These are phyloP conservation scores for Tolypocladium sp. DNA, from an alignment of 2,329 filamentous ascomycete species.

Conservation along the genomic window DNA sequence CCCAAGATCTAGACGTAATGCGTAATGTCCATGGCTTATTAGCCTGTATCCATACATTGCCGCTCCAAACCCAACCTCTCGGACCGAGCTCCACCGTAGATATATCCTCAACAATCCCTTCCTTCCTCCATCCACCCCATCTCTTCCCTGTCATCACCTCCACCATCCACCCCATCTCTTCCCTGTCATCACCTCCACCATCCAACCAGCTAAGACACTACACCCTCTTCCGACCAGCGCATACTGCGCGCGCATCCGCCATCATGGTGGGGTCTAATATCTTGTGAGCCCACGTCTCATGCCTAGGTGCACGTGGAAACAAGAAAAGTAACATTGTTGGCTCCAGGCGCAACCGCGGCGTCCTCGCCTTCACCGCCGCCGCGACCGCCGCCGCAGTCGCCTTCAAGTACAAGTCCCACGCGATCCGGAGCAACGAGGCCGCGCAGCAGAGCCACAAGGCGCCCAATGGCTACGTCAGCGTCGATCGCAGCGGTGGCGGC, in stretches of 20 bases:
- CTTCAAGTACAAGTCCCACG: constrained; percentile 24
- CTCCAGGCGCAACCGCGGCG: constrained; percentile 27
- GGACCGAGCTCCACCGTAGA: too few relatives aligned
- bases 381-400: constrained; percentile 16
- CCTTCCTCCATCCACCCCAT: too few relatives aligned
- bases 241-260: not conserved
- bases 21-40: too few relatives aligned
- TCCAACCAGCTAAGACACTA: not conserved
- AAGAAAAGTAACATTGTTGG: not conserved
- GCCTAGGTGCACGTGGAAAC: not conserved
- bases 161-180: not conserved
- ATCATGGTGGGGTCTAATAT: not conserved
- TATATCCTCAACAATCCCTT: too few relatives aligned
- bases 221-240: not conserved
- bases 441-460: constrained; percentile 27
- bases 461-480: constrained; percentile 36
- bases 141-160: too few relatives aligned
- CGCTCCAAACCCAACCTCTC: too few relatives aligned
- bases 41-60: too few relatives aligned
- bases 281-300: not conserved
- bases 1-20: not conserved
- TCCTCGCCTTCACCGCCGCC: constrained; percentile 23
- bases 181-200: not conserved
- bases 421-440: constrained; percentile 31
- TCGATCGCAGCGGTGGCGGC: constrained; percentile 42